phyloP scores from a whole-genome alignment of 1,284 basidiomycete genomes.

The Apiotrichum mycotoxinovorans region DNA sequence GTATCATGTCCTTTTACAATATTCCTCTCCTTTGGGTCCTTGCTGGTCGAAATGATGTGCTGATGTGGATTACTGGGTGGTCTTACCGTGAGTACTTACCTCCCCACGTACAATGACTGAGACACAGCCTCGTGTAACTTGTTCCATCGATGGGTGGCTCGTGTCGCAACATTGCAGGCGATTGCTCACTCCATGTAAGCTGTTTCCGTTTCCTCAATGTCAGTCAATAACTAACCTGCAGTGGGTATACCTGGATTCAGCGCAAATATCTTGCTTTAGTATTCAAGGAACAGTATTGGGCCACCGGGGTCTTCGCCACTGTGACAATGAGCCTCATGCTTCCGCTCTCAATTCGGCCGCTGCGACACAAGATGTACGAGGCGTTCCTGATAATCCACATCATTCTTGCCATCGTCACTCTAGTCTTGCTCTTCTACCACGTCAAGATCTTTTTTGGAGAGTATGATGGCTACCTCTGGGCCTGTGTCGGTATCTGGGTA shows the following conservation, averaged over 20 bases:
- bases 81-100: constrained; percentile 23
- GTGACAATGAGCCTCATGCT: constrained; percentile 21
- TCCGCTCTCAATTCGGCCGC: constrained; percentile 23
- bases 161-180: constrained; percentile 22
- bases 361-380: constrained; percentile 28
- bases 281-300: constrained; percentile 23
- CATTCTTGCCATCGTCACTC: constrained; percentile 20
- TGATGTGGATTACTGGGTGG: constrained; percentile 36
- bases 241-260: constrained; percentile 20
- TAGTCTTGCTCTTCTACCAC: constrained; percentile 29
- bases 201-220: too few relatives aligned
- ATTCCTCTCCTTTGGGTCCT: constrained; percentile 25
- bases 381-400: constrained; percentile 33
- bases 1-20: constrained; percentile 33
- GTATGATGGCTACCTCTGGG: constrained; percentile 27
- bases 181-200: constrained; percentile 27
- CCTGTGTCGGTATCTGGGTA: constrained; percentile 30
- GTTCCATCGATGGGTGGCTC: constrained; percentile 32
- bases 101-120: background rate
- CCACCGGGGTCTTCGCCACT: constrained; percentile 21
- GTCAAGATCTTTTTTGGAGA: constrained; percentile 19
- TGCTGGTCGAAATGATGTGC: constrained; percentile 31
- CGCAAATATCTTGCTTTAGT: constrained; percentile 5
- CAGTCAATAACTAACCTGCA: background rate
- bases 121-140: constrained; percentile 15